Base-by-base conservation (phyloP, 2,329 filamentous ascomycete species). In the Fusarium kyushuense region DNA sequence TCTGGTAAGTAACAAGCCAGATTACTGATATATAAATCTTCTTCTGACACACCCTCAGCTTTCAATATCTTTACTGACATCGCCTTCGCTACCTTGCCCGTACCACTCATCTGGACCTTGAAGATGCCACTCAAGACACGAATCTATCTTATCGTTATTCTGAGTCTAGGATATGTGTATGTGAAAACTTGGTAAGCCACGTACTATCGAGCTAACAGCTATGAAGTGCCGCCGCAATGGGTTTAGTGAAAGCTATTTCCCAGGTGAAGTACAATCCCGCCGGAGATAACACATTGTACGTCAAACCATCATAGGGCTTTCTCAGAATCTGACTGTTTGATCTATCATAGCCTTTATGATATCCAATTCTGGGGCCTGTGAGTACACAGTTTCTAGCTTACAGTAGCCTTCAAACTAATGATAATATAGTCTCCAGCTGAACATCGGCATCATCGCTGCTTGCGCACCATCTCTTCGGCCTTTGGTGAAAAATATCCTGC, bases 291-390 rank as follows among this genome's bases (percentile, higher is more conserved):
- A 47, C 45, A 13, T 47, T 23, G 45, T 47, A 47, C 1, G 29
- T 47, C n/a, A 32, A 33, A 1, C 4, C 5, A 16, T 5, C 9
- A 9, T 8, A 6, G 6, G 3, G 29, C 30, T 23, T 23, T 16
- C 1, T 6, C 6, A 7, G 13, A 33, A 33, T 14, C 45, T 47
- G 5, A 47, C 45, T 47, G 3, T 32, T 12, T 16, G 5, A 29
- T 47, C 29, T 5, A 9, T 5, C 17, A 6, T 4, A 47, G 45
- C 29, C 45, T 16, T 17, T 47, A 47, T 13, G 29, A 47, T 6
- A 23, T 47, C 8, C 45, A 33, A 47, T 47, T 47, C 5, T 47
- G 45, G 45, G 45, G 45, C 30, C 45, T 47, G 45, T 47, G 6
- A 47, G 45, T 47, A 21, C 1, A 47, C 6, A 9, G 0, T 17